Evolutionary conservation across 179 eudicot genomes (phyloP).

Genomic region (Gypsophila paniculata): DNA sequence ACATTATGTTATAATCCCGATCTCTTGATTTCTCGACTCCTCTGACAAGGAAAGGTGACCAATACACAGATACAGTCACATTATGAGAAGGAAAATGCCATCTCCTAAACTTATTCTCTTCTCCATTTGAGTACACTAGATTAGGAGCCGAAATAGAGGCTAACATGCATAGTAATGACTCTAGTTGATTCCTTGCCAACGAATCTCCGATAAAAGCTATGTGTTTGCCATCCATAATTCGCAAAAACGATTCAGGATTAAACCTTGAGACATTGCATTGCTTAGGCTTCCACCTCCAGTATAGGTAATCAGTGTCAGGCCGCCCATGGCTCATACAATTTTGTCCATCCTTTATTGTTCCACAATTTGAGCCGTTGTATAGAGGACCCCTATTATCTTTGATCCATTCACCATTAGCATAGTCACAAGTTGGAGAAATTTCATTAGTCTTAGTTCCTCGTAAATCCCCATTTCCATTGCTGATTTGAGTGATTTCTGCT

Average conservation of each 20-base stretch:
- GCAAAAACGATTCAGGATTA: slow-evolving; percentile 54
- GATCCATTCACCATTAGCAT: slow-evolving; percentile 64
- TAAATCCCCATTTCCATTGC: slow-evolving; percentile 14
- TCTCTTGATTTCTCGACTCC: slow-evolving; percentile 59
- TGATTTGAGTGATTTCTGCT: slow-evolving; percentile 30
- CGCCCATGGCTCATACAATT: slow-evolving; percentile 80
- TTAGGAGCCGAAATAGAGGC: slow-evolving; percentile 47
- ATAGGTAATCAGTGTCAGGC: slow-evolving; percentile 58
- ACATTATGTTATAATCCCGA: slow-evolving; percentile 48
- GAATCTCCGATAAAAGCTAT: slow-evolving; percentile 96
- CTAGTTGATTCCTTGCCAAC: slow-evolving; percentile 84
- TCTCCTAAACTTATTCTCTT: slow-evolving; percentile 65
- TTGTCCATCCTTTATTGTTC: slow-evolving; percentile 63
- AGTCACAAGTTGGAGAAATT: slow-evolving; percentile 42
- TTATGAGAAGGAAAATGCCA: slow-evolving; percentile 69
- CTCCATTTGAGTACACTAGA: slow-evolving; percentile 48
- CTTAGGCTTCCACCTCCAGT: slow-evolving; percentile 66
- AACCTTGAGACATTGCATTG: slow-evolving; percentile 65
- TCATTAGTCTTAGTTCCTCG: slow-evolving; percentile 1
- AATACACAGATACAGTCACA: slow-evolving; percentile 56
- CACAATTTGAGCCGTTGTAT: slow-evolving; percentile 64
- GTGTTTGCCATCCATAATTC: slow-evolving; percentile 48
- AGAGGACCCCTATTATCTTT: slow-evolving; percentile 45
- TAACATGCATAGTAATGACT: slow-evolving; percentile 70
- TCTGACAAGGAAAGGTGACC: slow-evolving; percentile 87